Evolutionary conservation across 306 rosid species (phyloP).

Genomic region (Pterocarpus santalinus): DNA sequence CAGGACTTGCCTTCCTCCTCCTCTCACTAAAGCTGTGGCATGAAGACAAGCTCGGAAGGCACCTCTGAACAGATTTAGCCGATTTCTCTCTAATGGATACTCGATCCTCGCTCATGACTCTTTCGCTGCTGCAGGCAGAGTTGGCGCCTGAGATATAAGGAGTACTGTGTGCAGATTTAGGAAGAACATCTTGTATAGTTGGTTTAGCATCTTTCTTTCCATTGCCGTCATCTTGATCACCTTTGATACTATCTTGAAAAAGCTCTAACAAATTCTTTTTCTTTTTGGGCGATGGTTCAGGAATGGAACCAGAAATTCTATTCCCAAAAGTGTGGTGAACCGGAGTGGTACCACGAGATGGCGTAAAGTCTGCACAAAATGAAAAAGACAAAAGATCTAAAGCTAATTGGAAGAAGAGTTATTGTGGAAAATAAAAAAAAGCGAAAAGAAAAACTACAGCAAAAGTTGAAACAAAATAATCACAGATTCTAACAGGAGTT

Average conservation of each 20-base stretch:
- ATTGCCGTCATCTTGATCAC: slow-evolving; percentile 41
- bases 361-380: slow-evolving; percentile 75
- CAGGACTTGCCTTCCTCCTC: slow-evolving; percentile 74
- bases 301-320: slow-evolving; percentile 45
- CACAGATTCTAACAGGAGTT: background rate
- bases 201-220: slow-evolving; percentile 50
- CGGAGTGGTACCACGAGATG: slow-evolving; percentile 90
- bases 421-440: background rate
- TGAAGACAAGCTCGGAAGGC: slow-evolving; percentile 83
- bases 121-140: slow-evolving; percentile 66
- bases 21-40: slow-evolving; percentile 74
- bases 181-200: slow-evolving; percentile 48
- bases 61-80: slow-evolving; percentile 59
- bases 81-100: slow-evolving; percentile 48
- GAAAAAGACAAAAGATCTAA: slow-evolving; percentile 14
- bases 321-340: slow-evolving; percentile 56
- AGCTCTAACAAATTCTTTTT: slow-evolving; percentile 85
- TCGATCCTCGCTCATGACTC: slow-evolving; percentile 50
- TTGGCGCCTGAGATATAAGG: slow-evolving; percentile 56
- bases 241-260: slow-evolving; percentile 68
- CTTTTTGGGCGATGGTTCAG: slow-evolving; percentile 66
- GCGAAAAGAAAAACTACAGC: background rate
- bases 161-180: slow-evolving; percentile 57
- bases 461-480: background rate
- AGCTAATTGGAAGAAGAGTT: background rate